These are phyloP conservation scores for Penicillium paxilli DNA, from an alignment of 495 filamentous ascomycete species.

Conservation along the genomic window DNA sequence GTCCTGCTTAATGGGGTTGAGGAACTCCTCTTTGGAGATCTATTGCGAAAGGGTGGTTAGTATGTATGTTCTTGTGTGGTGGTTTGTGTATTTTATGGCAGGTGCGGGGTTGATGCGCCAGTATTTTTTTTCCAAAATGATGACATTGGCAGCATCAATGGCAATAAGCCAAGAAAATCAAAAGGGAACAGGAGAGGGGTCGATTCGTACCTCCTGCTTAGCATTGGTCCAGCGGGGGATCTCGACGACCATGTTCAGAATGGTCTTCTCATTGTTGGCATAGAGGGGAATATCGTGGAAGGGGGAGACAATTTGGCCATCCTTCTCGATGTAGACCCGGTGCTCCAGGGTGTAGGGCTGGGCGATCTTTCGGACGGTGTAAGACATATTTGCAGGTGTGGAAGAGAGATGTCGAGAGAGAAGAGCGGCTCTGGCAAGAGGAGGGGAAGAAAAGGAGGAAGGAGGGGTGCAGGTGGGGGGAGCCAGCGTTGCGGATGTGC, in stretches of 20 bases:
- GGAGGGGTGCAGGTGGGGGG: conserved; percentile 45
- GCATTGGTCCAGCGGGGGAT: conserved; percentile 99
- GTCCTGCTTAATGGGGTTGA: conserved; percentile 92
- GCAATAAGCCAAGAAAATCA: not conserved
- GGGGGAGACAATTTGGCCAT: conserved; percentile 88
- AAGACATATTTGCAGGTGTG: conserved; percentile 41
- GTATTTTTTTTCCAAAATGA: not conserved
- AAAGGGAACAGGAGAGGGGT: not conserved
- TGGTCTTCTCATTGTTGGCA: conserved; percentile 87
- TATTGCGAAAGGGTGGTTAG: conserved; percentile 33
- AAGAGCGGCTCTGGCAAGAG: conserved; percentile 36
- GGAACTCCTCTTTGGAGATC: conserved; percentile 96
- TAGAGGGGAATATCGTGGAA: conserved; percentile 99
- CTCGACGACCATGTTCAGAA: conserved; percentile 99
- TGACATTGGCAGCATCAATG: not conserved
- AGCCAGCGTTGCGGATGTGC: conserved; percentile 44
- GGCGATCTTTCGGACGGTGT: conserved; percentile 81
- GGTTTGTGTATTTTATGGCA: no score
- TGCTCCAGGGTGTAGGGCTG: conserved; percentile 92
- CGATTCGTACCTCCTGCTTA: conserved; percentile 86
- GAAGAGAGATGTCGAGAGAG: conserved; percentile 31
- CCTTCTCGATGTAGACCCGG: conserved; percentile 95
- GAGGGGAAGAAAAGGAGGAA: conserved; percentile 32
- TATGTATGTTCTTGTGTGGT: conserved; percentile 1
- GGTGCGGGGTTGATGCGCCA: not conserved